Evolutionary conservation across 2,329 filamentous ascomycete genomes (phyloP), one percentile per base, ranked within the genome.

Genomic region (Huntiella moniliformis): DNA sequence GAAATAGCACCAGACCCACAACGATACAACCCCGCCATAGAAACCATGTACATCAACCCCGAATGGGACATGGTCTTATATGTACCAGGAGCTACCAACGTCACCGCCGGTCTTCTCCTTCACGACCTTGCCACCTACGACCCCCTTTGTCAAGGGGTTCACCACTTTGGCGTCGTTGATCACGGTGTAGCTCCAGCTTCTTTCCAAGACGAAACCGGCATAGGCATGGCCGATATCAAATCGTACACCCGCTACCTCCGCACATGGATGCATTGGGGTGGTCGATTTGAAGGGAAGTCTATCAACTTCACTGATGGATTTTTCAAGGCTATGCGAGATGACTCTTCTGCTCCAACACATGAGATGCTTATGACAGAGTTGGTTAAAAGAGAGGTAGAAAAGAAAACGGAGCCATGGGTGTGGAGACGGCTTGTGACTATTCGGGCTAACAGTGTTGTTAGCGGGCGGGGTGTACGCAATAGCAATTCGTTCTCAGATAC

Each of bases 1-100:
- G 32, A 13, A 18, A 31, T 18, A 10, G 18, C 28, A 15, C 8
- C 5, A n/a, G 43, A 38, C 13, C 45, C 44, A 12, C 33, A 42
- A 28, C 6, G 22, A 5, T 28, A 28, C 31, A 53, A 53, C 44
- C 52, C 51, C 44, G 46, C 43, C 11, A 46, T 49, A 44, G 38
- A 50, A 28, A 43, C 43, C 10, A 47, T 50, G 43, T 52, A 51
- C 45, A 49, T 53, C 28, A 52, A 53, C 43, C 52, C 52, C 12
- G 50, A 53, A 22, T 53, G 52, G 52, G 51, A 53, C 39, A 47
- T 53, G 41, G 48, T 53, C 5, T 41, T 53, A 7, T 53, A 48
- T 45, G 38, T 50, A 15, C 46, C 46, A 12, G 32, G 39, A 12
- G 45, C 38, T 22, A 34, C 38, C 6, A 34, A 45, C 6, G 32